phyloP scores from a whole-genome alignment of 2,329 filamentous ascomycete species.

The Xylariaceae sp. region DNA sequence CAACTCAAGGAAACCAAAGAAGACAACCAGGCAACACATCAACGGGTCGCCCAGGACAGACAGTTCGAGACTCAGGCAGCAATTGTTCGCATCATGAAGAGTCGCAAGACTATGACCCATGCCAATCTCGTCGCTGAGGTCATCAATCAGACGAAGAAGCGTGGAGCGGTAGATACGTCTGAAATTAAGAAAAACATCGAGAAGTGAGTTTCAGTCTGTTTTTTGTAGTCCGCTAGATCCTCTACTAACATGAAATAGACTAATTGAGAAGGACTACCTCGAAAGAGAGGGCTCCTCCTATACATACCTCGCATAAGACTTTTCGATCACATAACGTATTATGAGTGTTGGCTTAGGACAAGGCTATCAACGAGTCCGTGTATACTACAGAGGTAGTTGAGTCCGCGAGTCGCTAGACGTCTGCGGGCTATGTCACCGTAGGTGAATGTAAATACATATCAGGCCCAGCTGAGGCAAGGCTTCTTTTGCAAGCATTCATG shows the following conservation, averaged over 20 bases:
- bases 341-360: not conserved
- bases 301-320: slow-evolving; percentile 68
- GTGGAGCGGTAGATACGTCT: slow-evolving; percentile 82
- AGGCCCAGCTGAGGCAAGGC: not conserved
- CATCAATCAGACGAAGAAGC: slow-evolving; percentile 85
- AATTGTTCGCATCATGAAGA: slow-evolving; percentile 97
- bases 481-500: not conserved
- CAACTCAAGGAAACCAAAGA: slow-evolving; percentile 95
- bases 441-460: too few relatives aligned
- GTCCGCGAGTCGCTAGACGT: not conserved
- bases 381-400: not conserved
- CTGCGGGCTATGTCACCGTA: not conserved
- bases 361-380: not conserved
- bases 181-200: slow-evolving; percentile 99
- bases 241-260: slow-evolving; percentile 55
- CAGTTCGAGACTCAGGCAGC: slow-evolving; percentile 97
- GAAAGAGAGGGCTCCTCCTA: slow-evolving; percentile 78
- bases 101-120: slow-evolving; percentile 84
- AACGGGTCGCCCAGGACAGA: slow-evolving; percentile 85
- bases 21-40: slow-evolving; percentile 93
- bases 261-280: slow-evolving; percentile 94
- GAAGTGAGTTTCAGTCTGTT: slow-evolving; percentile 64
- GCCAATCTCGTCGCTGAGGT: slow-evolving; percentile 89
- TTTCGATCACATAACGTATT: not conserved
- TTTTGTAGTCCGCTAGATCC: not conserved